Conservation (phyloP, 345 rosid genomes). For the Rhodomyrtus tomentosa region DNA sequence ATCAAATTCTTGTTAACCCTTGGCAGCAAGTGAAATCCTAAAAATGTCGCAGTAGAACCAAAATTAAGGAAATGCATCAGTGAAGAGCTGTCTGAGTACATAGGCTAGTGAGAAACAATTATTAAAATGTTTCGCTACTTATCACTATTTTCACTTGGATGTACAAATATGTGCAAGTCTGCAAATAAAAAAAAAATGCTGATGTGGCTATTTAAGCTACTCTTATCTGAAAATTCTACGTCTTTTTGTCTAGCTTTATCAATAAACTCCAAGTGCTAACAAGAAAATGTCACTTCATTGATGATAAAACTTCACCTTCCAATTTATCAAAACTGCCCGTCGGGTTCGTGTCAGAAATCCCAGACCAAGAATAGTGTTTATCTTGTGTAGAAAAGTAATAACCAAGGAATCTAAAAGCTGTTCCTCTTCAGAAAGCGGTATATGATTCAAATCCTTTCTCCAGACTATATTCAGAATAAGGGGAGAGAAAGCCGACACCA, state of each 20-base stretch:
- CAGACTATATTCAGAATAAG: conserved; percentile 30
- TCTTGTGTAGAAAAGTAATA: conserved; percentile 54
- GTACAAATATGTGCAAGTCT: not conserved
- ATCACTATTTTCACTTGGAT: not conserved
- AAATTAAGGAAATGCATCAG: not conserved
- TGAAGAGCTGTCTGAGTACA: not conserved
- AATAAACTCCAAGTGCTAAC: not conserved
- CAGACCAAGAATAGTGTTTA: conserved; percentile 60
- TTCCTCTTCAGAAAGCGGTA: conserved; percentile 25
- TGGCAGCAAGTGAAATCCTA: not conserved
- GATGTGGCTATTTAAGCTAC: not conserved
- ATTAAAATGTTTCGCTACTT: not conserved
- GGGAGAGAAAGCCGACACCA: conserved; percentile 41
- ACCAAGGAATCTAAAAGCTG: conserved; percentile 50
- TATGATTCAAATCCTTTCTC: conserved; percentile 23
- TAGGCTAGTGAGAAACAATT: not conserved
- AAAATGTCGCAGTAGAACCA: not conserved
- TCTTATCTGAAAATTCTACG: not conserved
- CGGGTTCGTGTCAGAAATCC: conserved; percentile 65
- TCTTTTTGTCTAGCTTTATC: not conserved
- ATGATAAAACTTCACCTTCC: conserved; percentile 50
- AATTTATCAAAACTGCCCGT: conserved; percentile 66
- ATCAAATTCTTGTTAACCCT: not conserved
- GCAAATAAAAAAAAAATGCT: not conserved
- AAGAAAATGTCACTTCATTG: not conserved